Evolutionary conservation across 2,329 filamentous ascomycete species (phyloP).

Genomic region (Aquanectria penicillioides): DNA sequence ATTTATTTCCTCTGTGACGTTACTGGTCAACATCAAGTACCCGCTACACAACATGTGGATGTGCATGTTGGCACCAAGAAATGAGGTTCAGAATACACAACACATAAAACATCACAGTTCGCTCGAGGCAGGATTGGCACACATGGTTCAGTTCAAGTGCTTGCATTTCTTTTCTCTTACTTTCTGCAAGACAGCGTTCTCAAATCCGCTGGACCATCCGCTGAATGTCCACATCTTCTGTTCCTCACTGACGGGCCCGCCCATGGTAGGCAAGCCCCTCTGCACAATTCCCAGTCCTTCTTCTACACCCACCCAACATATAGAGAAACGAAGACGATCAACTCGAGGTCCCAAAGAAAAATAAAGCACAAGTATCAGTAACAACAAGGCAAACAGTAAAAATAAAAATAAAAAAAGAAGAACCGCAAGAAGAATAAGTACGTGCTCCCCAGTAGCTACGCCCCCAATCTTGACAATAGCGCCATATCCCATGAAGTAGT

Average conservation of each 20-base stretch:
- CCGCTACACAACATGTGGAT: no score
- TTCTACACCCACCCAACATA: slow-evolving; percentile 24
- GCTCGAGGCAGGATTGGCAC: not conserved
- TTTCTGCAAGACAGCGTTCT: slow-evolving; percentile 32
- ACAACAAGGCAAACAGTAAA: slow-evolving; percentile 19
- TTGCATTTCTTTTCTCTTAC: slow-evolving; percentile 38
- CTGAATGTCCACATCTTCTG: slow-evolving; percentile 3
- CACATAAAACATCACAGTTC: not conserved
- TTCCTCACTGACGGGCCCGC: slow-evolving; percentile 29
- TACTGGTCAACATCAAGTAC: no score
- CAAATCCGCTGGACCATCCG: slow-evolving; percentile 6
- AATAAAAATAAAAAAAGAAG: slow-evolving; percentile 28
- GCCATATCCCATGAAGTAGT: slow-evolving; percentile 40
- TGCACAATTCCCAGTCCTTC: slow-evolving; percentile 31
- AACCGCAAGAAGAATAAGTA: slow-evolving; percentile 25
- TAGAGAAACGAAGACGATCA: slow-evolving; percentile 16
- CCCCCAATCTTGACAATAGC: slow-evolving; percentile 39
- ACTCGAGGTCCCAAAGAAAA: slow-evolving; percentile 21
- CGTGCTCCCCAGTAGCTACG: slow-evolving; percentile 20
- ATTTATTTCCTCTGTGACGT: no score
- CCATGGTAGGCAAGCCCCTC: no score
- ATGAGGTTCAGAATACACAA: not conserved
- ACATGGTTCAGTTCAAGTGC: slow-evolving; percentile 33
- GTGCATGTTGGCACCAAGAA: not conserved
- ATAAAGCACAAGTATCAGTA: no score